Evolutionary conservation across 2,329 filamentous ascomycete genomes (phyloP), one percentile per base, ranked within the genome.

Genomic region (Scolecobasidium constrictum): DNA sequence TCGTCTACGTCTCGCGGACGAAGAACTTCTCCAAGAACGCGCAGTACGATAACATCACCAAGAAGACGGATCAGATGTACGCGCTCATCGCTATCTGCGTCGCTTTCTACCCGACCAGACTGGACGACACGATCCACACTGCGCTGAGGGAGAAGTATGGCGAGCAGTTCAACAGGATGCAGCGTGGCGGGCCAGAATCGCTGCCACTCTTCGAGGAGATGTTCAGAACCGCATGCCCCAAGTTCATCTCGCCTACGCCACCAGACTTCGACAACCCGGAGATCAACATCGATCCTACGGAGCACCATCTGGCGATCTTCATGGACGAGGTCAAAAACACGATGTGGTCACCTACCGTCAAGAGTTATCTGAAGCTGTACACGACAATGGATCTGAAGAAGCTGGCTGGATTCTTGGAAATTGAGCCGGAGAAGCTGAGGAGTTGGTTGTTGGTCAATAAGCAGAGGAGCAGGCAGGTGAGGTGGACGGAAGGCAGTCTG

Each of bases 31-130:
- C 98, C 71, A 98, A 96, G 81, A 94, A 88, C 64, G 83, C 85
- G 20, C 84, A 94, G 71, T 96, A 94, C 71, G 92, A 98, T 66
- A 93, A 86, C 50, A 95, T 96, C 67, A 88, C 86, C 58, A 98
- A 98, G 83, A 96, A 96, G 81, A 96, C 94, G 67, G 92, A 98
- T 66, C 92, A 98, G 75, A 96, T 98, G 90, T 95, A 95, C 65
- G 92, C 92, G 31, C 78, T 98, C 53, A 93, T 98, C 56, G 90
- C 92, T 65, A 96, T 98, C 70, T 98, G 92, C 67, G 88, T 96
- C 45, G 88, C 92, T 51, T 94, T 98, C 76, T 85, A 94, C 69
- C 92, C 92, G 46, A 96, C 90, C 45, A 81, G 92, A 55, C 79
- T 98, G 56, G 92, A 98, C 63, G 92, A 98, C 73, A 96, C 90